Evolutionary conservation across 768 basidiomycete species (phyloP).

Genomic region (Lentinula guzmanii): DNA sequence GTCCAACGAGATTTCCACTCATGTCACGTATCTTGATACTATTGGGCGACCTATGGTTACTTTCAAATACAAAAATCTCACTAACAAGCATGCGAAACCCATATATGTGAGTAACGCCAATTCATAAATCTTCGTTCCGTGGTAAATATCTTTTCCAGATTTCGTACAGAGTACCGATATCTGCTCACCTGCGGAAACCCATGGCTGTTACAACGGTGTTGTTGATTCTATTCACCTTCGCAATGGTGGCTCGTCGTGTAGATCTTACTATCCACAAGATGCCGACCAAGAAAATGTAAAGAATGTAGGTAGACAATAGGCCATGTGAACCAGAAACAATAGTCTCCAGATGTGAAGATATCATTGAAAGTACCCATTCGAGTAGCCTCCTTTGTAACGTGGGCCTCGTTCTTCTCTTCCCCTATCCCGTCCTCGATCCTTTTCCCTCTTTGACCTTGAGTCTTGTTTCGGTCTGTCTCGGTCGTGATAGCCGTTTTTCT

Average conservation of each 20-base stretch:
- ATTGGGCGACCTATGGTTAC: slow-evolving; percentile 77
- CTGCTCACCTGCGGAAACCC: slow-evolving; percentile 85
- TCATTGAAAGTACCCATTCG: slow-evolving; percentile 9
- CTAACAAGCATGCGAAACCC: slow-evolving; percentile 69
- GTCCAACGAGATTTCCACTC: slow-evolving; percentile 53
- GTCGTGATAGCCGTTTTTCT: slow-evolving; percentile 11
- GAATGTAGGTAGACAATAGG: slow-evolving; percentile 9
- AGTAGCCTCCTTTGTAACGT: slow-evolving; percentile 23
- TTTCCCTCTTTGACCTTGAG: slow-evolving; percentile 10
- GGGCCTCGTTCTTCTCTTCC: slow-evolving; percentile 17
- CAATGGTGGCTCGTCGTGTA: slow-evolving; percentile 36
- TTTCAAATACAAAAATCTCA: slow-evolving; percentile 68
- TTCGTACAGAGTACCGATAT: slow-evolving; percentile 75
- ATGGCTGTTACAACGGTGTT: slow-evolving; percentile 69
- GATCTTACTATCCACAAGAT: slow-evolving; percentile 41
- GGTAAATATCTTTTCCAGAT: slow-evolving; percentile 43
- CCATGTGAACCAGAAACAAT: not conserved
- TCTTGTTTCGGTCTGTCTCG: slow-evolving; percentile 10
- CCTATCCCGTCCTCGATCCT: slow-evolving; percentile 16
- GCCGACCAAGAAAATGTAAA: slow-evolving; percentile 23
- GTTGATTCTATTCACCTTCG: slow-evolving; percentile 55
- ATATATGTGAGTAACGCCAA: slow-evolving; percentile 64
- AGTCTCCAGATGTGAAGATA: not conserved
- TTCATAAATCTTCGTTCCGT: slow-evolving; percentile 1
- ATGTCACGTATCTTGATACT: slow-evolving; percentile 89